phyloP scores from a whole-genome alignment of 805 yeast species.

The Grigorovia transvaalensis region DNA sequence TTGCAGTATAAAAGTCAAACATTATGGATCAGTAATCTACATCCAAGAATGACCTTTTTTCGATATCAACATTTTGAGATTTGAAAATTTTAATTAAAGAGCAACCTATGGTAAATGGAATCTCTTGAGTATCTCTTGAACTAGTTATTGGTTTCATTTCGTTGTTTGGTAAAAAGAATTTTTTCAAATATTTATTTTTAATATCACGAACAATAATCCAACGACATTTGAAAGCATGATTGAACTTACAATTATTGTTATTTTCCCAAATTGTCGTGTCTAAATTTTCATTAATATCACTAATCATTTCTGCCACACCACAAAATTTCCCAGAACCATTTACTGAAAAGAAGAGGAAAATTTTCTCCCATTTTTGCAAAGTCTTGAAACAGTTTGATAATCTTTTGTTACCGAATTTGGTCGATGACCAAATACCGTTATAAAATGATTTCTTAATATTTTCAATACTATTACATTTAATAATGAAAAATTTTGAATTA shows the following conservation, averaged over 20 bases:
- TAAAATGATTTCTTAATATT: conserved; percentile 42
- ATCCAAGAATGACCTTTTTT: conserved; percentile 15
- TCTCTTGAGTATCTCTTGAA: conserved; percentile 53
- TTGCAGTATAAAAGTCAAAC: no score
- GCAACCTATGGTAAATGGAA: conserved; percentile 39
- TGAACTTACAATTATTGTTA: conserved; percentile 33
- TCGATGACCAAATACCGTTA: conserved; percentile 49
- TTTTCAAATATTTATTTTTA: conserved; percentile 38
- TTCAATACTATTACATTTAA: conserved; percentile 40
- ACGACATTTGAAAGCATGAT: conserved; percentile 41
- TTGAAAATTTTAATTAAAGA: conserved; percentile 39
- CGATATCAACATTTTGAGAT: conserved; percentile 6
- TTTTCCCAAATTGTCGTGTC: conserved; percentile 37
- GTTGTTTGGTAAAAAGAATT: conserved; percentile 35
- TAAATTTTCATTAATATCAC: conserved; percentile 20
- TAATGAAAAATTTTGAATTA: conserved; percentile 37
- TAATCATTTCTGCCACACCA: conserved; percentile 47
- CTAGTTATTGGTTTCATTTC: conserved; percentile 43
- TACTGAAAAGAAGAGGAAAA: conserved; percentile 47
- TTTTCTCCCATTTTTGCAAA: conserved; percentile 18
- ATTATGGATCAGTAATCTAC: conserved; percentile 3
- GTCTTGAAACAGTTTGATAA: conserved; percentile 34
- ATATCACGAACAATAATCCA: conserved; percentile 46
- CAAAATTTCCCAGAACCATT: conserved; percentile 49
- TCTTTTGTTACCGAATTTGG: conserved; percentile 45